Conservation (phyloP, 306 rosid genomes). For the Carpinus fangiana region DNA sequence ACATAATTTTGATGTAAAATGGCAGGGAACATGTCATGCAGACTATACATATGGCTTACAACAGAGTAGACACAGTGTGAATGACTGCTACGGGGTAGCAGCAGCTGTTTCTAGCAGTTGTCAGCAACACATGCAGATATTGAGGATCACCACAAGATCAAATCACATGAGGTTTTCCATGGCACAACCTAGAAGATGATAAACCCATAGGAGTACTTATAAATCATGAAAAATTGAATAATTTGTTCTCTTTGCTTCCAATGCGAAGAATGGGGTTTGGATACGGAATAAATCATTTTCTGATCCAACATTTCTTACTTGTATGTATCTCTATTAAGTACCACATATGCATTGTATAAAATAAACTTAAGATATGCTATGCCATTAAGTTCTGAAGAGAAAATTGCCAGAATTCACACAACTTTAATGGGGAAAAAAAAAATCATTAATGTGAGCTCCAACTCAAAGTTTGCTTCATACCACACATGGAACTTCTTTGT, state of each 20-base stretch:
- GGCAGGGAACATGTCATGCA: background rate
- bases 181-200: background rate
- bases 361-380: background rate
- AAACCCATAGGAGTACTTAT: background rate
- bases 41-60: background rate
- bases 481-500: too few species aligned
- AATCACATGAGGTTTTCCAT: background rate
- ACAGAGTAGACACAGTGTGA: background rate
- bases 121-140: conserved; percentile 23
- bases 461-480: too few species aligned
- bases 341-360: background rate
- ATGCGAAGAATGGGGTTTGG: background rate
- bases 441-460: too few species aligned
- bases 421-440: background rate
- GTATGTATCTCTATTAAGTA: background rate
- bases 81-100: conserved; percentile 7
- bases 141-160: background rate
- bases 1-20: background rate
- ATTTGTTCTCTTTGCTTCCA: conserved; percentile 2
- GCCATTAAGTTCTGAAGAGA: background rate
- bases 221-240: background rate
- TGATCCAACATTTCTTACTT: background rate
- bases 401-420: background rate
- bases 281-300: background rate
- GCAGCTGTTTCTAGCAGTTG: conserved; percentile 10